Evolutionary conservation across 768 basidiomycete species (phyloP).

Genomic region (Dacryopinax spathularia): DNA sequence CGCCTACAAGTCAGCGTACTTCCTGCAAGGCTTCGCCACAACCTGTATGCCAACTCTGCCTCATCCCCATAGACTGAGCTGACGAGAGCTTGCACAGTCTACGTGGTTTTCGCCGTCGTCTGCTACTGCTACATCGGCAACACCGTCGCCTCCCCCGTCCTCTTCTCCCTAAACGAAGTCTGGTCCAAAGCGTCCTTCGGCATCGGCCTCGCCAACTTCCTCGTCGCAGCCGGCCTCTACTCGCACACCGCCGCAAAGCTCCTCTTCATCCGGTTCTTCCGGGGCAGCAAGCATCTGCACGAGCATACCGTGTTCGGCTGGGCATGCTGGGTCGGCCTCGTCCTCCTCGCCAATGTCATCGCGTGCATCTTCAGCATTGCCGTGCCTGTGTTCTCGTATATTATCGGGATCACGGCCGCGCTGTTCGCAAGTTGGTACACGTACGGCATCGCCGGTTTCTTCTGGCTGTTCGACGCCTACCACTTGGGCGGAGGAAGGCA

Average conservation of each 20-base stretch:
- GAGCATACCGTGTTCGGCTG: conserved; percentile 39
- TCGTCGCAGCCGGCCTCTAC: conserved; percentile 36
- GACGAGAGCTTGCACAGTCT: conserved; percentile 21
- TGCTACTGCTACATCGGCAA: conserved; percentile 37
- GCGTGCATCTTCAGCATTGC: conserved; percentile 37
- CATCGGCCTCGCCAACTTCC: conserved; percentile 37
- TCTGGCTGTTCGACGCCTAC: conserved; percentile 39
- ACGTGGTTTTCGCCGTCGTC: conserved; percentile 33
- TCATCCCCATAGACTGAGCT: too few species aligned
- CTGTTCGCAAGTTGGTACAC: conserved; percentile 49
- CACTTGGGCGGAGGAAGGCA: conserved; percentile 28
- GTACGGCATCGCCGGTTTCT: conserved; percentile 34
- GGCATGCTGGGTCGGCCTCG: conserved; percentile 34
- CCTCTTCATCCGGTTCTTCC: conserved; percentile 38
- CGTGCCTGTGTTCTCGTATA: conserved; percentile 42
- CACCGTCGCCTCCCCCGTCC: conserved; percentile 33
- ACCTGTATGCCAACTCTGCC: conserved; percentile 13
- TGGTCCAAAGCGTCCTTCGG: conserved; percentile 41
- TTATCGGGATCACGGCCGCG: conserved; percentile 39
- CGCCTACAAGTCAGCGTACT: conserved; percentile 47
- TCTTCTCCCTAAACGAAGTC: conserved; percentile 33
- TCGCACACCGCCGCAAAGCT: conserved; percentile 42
- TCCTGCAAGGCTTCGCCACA: conserved; percentile 40
- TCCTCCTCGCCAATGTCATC: conserved; percentile 28
- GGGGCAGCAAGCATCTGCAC: conserved; percentile 35